Evolutionary conservation across 2,329 filamentous ascomycete genomes (phyloP).

Genomic region (Exophiala bonariae): DNA sequence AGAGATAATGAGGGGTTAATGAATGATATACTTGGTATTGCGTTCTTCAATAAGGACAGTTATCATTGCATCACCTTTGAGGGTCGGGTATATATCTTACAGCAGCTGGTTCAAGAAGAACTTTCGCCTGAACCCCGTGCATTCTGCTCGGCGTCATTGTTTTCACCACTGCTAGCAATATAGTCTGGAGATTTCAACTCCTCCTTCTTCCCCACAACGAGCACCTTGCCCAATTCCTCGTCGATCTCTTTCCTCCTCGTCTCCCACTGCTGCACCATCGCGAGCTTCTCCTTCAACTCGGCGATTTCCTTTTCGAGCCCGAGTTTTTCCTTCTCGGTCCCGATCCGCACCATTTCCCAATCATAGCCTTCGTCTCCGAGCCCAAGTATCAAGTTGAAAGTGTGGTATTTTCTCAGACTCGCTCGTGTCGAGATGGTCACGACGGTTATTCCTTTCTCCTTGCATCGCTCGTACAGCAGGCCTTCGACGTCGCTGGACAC

Average conservation of each 20-base stretch:
- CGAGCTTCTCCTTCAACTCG: slow-evolving; percentile 76
- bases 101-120: too few relatives aligned
- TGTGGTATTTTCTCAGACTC: slow-evolving; percentile 94
- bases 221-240: slow-evolving; percentile 68
- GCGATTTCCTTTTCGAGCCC: slow-evolving; percentile 88
- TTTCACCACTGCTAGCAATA: neutral
- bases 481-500: slow-evolving; percentile 95
- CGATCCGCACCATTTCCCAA: slow-evolving; percentile 93
- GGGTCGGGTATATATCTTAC: too few relatives aligned
- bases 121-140: too few relatives aligned
- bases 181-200: neutral
- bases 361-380: slow-evolving; percentile 77
- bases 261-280: slow-evolving; percentile 84
- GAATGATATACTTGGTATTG: too few relatives aligned
- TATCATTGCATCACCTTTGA: too few relatives aligned
- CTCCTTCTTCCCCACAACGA: slow-evolving; percentile 47
- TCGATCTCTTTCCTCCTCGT: slow-evolving; percentile 77
- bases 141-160: too few relatives aligned
- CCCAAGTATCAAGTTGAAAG: slow-evolving; percentile 82
- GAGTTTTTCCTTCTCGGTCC: slow-evolving; percentile 88
- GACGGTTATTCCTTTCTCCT: slow-evolving; percentile 88
- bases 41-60: too few relatives aligned
- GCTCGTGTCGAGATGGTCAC: slow-evolving; percentile 95
- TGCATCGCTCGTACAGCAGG: slow-evolving; percentile 86
- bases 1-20: too few relatives aligned